Percentiles rank a stretch among this genome's conserved stretches.
phyloP scores from a whole-genome alignment of 768 basidiomycete species.

The Boletus fagicola region DNA sequence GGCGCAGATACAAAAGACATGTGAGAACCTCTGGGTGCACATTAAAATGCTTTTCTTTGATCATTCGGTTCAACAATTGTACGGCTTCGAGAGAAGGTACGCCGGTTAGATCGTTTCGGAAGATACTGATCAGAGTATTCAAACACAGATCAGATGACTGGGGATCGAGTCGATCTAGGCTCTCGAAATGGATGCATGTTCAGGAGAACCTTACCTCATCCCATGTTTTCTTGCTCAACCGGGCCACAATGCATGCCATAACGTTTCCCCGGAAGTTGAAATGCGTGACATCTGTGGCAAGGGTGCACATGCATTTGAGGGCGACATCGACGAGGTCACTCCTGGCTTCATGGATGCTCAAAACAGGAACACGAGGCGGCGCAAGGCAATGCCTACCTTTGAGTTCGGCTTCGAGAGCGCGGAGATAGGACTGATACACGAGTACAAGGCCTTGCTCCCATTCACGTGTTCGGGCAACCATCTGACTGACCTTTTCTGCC shows the following conservation, averaged over 20 bases:
- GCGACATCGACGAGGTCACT: conserved; percentile 65
- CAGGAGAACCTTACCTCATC: conserved; percentile 60
- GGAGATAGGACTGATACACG: conserved; percentile 88
- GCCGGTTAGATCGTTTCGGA: conserved; percentile 80
- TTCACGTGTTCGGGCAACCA: conserved; percentile 85
- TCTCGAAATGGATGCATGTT: conserved; percentile 3
- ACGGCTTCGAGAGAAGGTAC: conserved; percentile 83
- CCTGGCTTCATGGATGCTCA: conserved; percentile 46
- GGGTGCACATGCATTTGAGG: conserved; percentile 83
- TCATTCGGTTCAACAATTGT: conserved; percentile 89
- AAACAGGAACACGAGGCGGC: conserved; percentile 17
- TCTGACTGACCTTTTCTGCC: conserved; percentile 90
- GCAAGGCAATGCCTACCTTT: conserved; percentile 50
- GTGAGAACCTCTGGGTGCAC: conserved; percentile 87
- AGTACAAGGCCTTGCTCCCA: conserved; percentile 93
- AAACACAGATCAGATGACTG: conserved; percentile 88
- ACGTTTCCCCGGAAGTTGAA: conserved; percentile 97
- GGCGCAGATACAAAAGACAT: conserved; percentile 79
- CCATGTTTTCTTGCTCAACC: conserved; percentile 85
- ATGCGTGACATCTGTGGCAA: conserved; percentile 80
- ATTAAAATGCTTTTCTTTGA: conserved; percentile 88
- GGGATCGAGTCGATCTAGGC: conserved; percentile 11
- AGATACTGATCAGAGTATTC: conserved; percentile 75
- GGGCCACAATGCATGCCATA: conserved; percentile 81
- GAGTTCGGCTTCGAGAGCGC: conserved; percentile 78